Base-by-base conservation (phyloP, 306 rosid genomes). In the Purshia tridentata region DNA sequence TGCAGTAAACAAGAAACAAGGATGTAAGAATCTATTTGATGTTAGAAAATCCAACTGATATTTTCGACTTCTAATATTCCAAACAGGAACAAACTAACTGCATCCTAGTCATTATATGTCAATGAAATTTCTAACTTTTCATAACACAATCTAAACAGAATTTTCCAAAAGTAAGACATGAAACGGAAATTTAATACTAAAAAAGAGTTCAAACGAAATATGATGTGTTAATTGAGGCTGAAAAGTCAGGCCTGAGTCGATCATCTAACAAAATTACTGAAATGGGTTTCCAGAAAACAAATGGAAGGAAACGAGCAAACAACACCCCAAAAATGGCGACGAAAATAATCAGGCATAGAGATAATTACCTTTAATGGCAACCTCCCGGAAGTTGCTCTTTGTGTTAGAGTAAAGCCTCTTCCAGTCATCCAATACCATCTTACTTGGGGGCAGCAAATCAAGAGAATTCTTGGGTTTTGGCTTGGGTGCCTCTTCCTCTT, bases 371-470 rank as follows among this genome's bases (percentile, higher is more conserved):
- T 92, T 92, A 71, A 92, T 83, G 47, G 98, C 98, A 57, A 92
- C 98, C 88, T 92, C 97, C 2, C 97, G 96, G 90, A 92, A 92
- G 86, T 92, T 92, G 55, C 86, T 85, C 82, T 92, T 92, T 0
- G 97, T 88, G 90, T 92, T 92, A 0, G 98, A 92, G 81, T 92
- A 92, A 40, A 92, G 92, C 77, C 97, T 84, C 76, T 92, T 90
- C 98, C 98, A 90, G 13, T 92, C 98, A 76, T 92, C 98, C 86
- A 92, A 78, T 42, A 92, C 37, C 98, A 92, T 92, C 86, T 75
- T 82, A 55, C 97, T 88, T 56, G 98, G 97, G 55, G 95, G 98
- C 73, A 92, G 92, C 63, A 92, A 85, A 82, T 92, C 98, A 65
- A 92, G 97, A 66, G 95, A 81, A 64, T 92, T 92, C 78, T 92